phyloP scores from a whole-genome alignment of 2,329 filamentous ascomycete genomes.

The Ceratocystis cacaofunesta region DNA sequence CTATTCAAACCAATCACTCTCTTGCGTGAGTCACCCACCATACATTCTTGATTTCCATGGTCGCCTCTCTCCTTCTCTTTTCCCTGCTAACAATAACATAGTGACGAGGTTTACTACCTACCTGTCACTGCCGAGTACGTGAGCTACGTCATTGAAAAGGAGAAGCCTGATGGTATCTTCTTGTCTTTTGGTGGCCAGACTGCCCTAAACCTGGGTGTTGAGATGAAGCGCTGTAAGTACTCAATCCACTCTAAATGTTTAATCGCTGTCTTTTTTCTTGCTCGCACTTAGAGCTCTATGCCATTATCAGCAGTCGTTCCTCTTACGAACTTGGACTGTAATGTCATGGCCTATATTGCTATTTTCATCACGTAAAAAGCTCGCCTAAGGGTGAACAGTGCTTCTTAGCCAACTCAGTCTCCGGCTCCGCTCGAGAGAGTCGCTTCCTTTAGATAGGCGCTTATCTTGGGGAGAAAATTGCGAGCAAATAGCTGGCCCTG shows the following conservation, averaged over 20 bases:
- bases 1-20: constrained; percentile 92
- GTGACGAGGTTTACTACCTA: constrained; percentile 92
- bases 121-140: constrained; percentile 97
- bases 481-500: background rate
- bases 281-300: constrained; percentile 12
- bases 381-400: constrained; percentile 5
- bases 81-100: background rate
- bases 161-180: constrained; percentile 92
- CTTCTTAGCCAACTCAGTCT: constrained; percentile 9
- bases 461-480: background rate
- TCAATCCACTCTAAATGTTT: background rate
- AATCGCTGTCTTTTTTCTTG: background rate
- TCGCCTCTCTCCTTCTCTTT: background rate
- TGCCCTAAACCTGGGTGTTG: constrained; percentile 86
- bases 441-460: background rate
- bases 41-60: background rate
- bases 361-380: constrained; percentile 13
- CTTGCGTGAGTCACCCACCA: constrained; percentile 40
- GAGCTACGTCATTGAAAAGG: constrained; percentile 90
- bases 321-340: background rate
- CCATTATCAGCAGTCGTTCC: background rate
- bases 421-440: constrained; percentile 4
- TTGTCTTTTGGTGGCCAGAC: constrained; percentile 96
- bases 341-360: constrained; percentile 3
- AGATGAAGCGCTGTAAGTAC: constrained; percentile 63